phyloP scores from a whole-genome alignment of 2,329 filamentous ascomycete genomes.

The Hirsutella rhossiliensis region DNA sequence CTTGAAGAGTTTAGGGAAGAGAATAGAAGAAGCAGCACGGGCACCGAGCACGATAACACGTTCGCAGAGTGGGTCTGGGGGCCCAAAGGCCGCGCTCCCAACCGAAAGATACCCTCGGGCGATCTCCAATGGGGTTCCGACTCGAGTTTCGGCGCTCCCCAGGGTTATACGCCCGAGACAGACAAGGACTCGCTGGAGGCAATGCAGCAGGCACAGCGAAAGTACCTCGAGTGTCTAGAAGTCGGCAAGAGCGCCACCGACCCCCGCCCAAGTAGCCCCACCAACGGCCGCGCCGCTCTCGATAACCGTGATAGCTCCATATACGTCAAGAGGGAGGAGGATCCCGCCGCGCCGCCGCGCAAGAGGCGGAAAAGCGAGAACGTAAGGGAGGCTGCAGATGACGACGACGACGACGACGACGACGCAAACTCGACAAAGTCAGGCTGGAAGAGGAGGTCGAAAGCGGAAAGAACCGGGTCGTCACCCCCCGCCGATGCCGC shows the following conservation, averaged over 20 bases:
- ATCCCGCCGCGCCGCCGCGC: constrained; percentile 27
- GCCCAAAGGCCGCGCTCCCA: constrained; percentile 12
- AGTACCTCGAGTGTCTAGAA: constrained; percentile 44
- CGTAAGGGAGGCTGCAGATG: constrained; percentile 27
- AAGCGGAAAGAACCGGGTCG: constrained; percentile 22
- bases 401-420: constrained; percentile 30
- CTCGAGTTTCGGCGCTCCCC: constrained; percentile 43
- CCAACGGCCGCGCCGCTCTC: constrained; percentile 8
- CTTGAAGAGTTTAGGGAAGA: constrained; percentile 30
- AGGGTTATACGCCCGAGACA: constrained; percentile 46
- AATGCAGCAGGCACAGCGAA: constrained; percentile 41
- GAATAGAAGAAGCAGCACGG: constrained; percentile 19
- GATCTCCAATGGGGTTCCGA: constrained; percentile 59
- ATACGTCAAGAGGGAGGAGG: constrained; percentile 19
- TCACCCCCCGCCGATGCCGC: constrained; percentile 22
- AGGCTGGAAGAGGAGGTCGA: constrained; percentile 34
- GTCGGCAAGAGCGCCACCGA: constrained; percentile 44
- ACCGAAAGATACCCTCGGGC: constrained; percentile 24
- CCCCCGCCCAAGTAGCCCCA: constrained; percentile 47
- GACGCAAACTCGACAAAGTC: constrained; percentile 19
- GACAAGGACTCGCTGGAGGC: constrained; percentile 46
- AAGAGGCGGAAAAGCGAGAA: constrained; percentile 45
- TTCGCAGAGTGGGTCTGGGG: constrained; percentile 31
- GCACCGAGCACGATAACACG: constrained; percentile 20
- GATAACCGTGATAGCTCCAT: constrained; percentile 9